Base-by-base conservation (phyloP, 352 stramenopile genomes). In the Stephanocyclus meneghinianus region DNA sequence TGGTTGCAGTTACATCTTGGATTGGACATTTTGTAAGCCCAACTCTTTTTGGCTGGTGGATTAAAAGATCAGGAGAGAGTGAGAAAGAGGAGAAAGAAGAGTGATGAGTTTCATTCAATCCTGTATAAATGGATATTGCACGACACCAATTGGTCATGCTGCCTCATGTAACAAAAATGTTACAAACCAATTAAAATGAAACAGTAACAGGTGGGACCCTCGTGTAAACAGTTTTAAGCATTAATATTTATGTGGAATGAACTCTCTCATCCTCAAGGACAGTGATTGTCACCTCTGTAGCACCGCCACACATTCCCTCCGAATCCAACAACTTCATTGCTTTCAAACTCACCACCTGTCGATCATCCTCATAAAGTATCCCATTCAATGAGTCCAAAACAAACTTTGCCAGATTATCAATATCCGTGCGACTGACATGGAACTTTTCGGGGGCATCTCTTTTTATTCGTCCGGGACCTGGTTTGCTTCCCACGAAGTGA, bases 341-440 rank as follows among this genome's bases (percentile, higher is more conserved):
- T 48, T 84, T 78, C n/a, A 94, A 64, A 42, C 73, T 84, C 30
- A 83, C 71, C 10, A 94, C 75, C 76, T 94, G 89, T 29, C 71
- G 57, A 77, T 94, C 89, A 71, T 94, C 87, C 8, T 75, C 78
- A 66, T 91, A 94, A 0, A 92, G 32, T 11, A 92, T 6, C 42
- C 61, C 80, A 73, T 94, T 92, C 73, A 92, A 80, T 10, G 80
- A 90, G 72, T 92, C 89, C 63, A 94, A 71, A 11, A 94, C 86
- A 78, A 94, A 94, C 62, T 92, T 94, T 61, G 81, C 74, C 3
- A 92, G 60, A 74, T 92, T 94, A 48, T 94, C 89, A n/a, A 94
- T 75, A 80, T 94, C 89, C 18, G 76, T 84, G 32, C 85, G 87
- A 59, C 62, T 74, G 16, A 47, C 51, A 16, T 56, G 51, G 8